Conservation (phyloP, 768 basidiomycete genomes). For the Steccherinum ochraceum region DNA sequence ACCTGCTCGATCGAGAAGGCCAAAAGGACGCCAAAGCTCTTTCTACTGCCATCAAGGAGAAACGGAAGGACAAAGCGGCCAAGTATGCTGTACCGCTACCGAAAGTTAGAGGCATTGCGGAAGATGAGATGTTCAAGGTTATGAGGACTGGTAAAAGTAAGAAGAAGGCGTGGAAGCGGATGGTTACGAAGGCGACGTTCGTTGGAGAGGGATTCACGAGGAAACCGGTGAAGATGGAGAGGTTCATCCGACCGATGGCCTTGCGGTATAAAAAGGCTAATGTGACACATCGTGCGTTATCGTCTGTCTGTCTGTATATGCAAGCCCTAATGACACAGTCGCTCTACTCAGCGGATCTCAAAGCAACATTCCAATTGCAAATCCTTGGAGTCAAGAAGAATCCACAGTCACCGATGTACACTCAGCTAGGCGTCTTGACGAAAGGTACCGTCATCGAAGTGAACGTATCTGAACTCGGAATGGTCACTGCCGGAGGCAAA, state of each 20-base stretch:
- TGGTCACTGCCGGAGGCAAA: slow-evolving; percentile 97
- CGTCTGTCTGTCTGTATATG: neutral
- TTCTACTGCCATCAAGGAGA: slow-evolving; percentile 94
- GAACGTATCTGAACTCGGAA: slow-evolving; percentile 96
- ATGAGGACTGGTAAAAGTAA: slow-evolving; percentile 96
- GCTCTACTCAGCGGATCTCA: slow-evolving; percentile 70
- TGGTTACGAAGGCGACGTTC: slow-evolving; percentile 99
- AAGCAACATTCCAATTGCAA: slow-evolving; percentile 97
- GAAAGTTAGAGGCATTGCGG: slow-evolving; percentile 95
- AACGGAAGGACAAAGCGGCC: slow-evolving; percentile 97
- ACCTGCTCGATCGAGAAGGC: slow-evolving; percentile 94
- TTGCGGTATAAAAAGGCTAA: slow-evolving; percentile 97
- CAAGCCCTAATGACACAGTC: neutral
- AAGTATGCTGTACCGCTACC: slow-evolving; percentile 97
- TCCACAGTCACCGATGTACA: slow-evolving; percentile 97
- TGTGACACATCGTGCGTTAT: slow-evolving; percentile 89
- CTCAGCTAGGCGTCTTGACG: slow-evolving; percentile 92
- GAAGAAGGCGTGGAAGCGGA: slow-evolving; percentile 96
- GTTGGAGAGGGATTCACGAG: slow-evolving; percentile 97
- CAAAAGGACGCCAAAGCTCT: slow-evolving; percentile 97
- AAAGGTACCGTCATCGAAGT: slow-evolving; percentile 99
- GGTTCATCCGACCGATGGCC: slow-evolving; percentile 97
- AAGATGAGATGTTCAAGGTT: slow-evolving; percentile 99
- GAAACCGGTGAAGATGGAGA: slow-evolving; percentile 98
- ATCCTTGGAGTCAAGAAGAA: slow-evolving; percentile 99